Base-by-base conservation (phyloP, 495 filamentous ascomycete species). In the Staphylotrichum tortipilum region DNA sequence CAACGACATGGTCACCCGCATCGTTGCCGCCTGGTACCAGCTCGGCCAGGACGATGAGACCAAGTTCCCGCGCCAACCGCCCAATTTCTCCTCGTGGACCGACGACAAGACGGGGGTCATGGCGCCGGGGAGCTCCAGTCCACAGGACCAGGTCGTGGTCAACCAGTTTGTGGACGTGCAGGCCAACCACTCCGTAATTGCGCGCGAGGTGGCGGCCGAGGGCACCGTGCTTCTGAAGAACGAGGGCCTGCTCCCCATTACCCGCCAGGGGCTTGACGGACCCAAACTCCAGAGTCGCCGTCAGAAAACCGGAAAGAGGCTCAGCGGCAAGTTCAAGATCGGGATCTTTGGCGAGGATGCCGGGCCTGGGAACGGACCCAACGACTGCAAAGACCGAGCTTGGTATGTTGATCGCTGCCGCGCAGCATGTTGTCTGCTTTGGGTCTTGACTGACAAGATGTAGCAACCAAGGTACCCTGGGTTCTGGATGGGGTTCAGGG, bases 51-150 rank as follows among this genome's bases (percentile, higher is more conserved):
- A 95, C 58, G 72, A 84, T 42, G 75, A 78, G 66, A 70, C 70
- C 14, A 77, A 71, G 40, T 86, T 80, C 49, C 78, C 84, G 21
- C 78, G 77, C 8, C 68, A 88, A 7, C 81, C 79, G 2, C 90
- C 90, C 10, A 96, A 94, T 65, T 96, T 96, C 67, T 94, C 88
- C 3, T 89, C 85, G 0, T 96, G 88, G 87, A 90, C 86, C 0
- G 65, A 86, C 47, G 80, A 91, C 1, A 65, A 78, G 44, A 72
- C 80, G 44, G 88, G 86, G 23, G 62, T 80, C 10, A 52, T 83
- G 23, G 78, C 86, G 43, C 75, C 77, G 4, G 86, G 85, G 0
- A 90, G 76, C 50, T 62, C 71, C 10, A 70, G 67, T 26, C 59
- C 70, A 23, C 71, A 77, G 47, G 68, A 76, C 12, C 24, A 59